Conservation (phyloP, 1,284 basidiomycete species). For the Hymenochaete sp. region DNA sequence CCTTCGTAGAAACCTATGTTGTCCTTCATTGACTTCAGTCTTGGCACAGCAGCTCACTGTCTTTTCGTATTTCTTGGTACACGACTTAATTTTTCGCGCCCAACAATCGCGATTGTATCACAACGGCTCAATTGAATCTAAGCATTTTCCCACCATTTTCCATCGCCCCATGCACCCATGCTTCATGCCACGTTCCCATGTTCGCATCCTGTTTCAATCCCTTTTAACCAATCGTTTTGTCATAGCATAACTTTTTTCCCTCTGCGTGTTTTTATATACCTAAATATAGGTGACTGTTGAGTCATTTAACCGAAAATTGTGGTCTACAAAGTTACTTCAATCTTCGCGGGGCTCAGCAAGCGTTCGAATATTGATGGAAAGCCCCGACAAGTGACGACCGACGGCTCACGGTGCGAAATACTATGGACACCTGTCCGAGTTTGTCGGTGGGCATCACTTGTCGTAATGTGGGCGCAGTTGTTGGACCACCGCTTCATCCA, state of each 20-base stretch:
- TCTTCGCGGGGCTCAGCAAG: too few relatives aligned
- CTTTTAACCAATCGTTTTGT: slow-evolving; percentile 7
- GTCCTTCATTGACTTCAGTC: background rate
- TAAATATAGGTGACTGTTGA: too few relatives aligned
- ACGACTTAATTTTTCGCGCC: too few relatives aligned
- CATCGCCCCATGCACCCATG: background rate
- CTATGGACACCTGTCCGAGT: too few relatives aligned
- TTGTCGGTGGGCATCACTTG: too few relatives aligned
- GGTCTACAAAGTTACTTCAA: too few relatives aligned
- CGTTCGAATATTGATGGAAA: too few relatives aligned
- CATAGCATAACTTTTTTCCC: slow-evolving; percentile 1
- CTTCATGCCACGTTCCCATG: background rate
- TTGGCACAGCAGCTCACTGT: background rate
- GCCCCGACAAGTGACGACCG: too few relatives aligned
- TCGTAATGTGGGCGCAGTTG: too few relatives aligned
- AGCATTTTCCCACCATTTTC: slow-evolving; percentile 5
- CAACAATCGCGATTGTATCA: slow-evolving; percentile 3
- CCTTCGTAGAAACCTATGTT: slow-evolving; percentile 2
- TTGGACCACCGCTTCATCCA: too few relatives aligned
- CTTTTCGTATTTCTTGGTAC: slow-evolving; percentile 2
- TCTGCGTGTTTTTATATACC: slow-evolving; percentile 12
- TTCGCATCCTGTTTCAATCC: slow-evolving; percentile 1
- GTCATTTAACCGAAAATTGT: too few relatives aligned
- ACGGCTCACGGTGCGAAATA: too few relatives aligned
- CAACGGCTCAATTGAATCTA: slow-evolving; percentile 3